phyloP scores from a whole-genome alignment of 371 early-diverging fungal species.

The Rhizomucor miehei region DNA sequence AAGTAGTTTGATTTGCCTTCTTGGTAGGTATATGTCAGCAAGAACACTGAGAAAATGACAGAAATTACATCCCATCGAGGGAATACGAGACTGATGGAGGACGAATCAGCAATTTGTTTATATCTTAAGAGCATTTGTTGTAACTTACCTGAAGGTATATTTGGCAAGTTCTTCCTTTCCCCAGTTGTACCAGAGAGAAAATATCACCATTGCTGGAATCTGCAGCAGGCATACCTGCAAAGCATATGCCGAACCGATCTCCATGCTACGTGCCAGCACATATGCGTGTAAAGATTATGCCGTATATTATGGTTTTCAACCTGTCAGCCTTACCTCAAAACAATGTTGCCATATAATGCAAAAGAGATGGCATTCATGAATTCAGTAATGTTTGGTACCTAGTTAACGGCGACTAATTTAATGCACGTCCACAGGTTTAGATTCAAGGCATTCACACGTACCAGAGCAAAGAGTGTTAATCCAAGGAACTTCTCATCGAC shows the following conservation, averaged over 20 bases:
- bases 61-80: slow-evolving; percentile 90
- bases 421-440: no score
- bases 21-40: slow-evolving; percentile 86
- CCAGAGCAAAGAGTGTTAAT: slow-evolving; percentile 90
- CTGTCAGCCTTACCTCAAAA: slow-evolving; percentile 51
- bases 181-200: slow-evolving; percentile 71
- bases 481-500: slow-evolving; percentile 90
- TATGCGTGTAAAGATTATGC: slow-evolving; percentile 96
- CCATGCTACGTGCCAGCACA: slow-evolving; percentile 71
- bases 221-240: slow-evolving; percentile 94
- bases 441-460: no score
- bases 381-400: slow-evolving; percentile 92
- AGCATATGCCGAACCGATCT: slow-evolving; percentile 96
- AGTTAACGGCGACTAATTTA: not conserved
- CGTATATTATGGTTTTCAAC: slow-evolving; percentile 17
- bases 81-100: slow-evolving; percentile 75
- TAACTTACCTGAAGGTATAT: slow-evolving; percentile 46
- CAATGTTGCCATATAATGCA: slow-evolving; percentile 91
- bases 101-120: no score
- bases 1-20: slow-evolving; percentile 97
- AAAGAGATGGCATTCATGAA: slow-evolving; percentile 97
- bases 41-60: slow-evolving; percentile 88
- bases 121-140: no score
- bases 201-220: slow-evolving; percentile 89
- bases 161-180: slow-evolving; percentile 33